Evolutionary conservation across 306 rosid genomes (phyloP).

Genomic region (Rubus idaeus): DNA sequence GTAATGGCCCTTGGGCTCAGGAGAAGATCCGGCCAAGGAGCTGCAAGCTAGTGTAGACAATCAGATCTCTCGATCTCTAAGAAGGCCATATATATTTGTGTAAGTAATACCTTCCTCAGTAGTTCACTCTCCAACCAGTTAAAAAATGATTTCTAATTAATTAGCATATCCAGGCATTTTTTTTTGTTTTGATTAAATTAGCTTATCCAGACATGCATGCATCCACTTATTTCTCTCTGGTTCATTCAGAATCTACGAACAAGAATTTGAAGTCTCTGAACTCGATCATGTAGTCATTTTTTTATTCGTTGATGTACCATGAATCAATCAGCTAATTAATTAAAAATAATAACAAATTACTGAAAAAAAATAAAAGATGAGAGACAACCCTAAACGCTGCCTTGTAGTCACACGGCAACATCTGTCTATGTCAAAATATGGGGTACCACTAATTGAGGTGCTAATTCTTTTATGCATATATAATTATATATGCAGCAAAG

Average conservation of each 20-base stretch:
- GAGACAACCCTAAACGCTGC: slow-evolving; percentile 25
- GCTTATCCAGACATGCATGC: background rate
- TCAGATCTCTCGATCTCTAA: background rate
- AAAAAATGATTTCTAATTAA: background rate
- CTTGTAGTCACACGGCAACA: slow-evolving; percentile 40
- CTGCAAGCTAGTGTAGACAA: too few species aligned
- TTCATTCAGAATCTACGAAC: background rate
- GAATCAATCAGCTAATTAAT: slow-evolving; percentile 22
- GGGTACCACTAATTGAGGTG: slow-evolving; percentile 12
- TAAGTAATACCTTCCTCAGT: background rate
- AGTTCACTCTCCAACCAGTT: background rate
- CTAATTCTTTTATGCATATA: too few species aligned
- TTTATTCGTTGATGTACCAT: slow-evolving; percentile 23
- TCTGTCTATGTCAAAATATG: slow-evolving; percentile 38
- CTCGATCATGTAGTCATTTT: background rate
- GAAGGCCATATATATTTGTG: background rate
- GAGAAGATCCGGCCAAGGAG: too few species aligned
- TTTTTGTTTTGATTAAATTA: background rate
- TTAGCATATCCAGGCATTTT: background rate
- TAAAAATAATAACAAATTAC: background rate
- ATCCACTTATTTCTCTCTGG: background rate
- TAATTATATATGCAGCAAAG: too few species aligned
- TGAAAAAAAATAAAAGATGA: background rate
- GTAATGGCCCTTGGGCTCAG: too few species aligned
- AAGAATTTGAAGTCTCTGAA: background rate